A percentile compares a stretch with the other conserved stretches of the same genome.
Evolutionary conservation across 192 early-diverging fungal species (phyloP).

Genomic region (Geranomyces michiganensis): DNA sequence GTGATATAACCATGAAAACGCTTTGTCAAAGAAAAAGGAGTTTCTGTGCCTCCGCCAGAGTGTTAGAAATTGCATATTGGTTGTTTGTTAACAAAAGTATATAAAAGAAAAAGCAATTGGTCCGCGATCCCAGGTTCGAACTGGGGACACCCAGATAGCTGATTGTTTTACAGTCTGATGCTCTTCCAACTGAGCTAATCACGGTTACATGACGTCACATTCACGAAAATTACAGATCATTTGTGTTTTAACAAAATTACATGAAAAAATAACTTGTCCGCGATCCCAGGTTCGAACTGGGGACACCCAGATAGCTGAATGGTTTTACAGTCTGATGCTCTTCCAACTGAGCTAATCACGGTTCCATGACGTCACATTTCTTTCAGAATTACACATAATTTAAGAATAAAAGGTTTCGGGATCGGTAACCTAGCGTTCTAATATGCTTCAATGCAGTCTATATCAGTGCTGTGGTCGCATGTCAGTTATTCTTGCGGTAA

Average conservation of each 20-base stretch:
- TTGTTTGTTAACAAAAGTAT: too few relatives aligned
- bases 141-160: conserved; percentile 15
- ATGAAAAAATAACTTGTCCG: conserved; percentile 3
- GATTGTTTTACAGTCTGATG: conserved; percentile 12
- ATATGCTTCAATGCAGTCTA: too few relatives aligned
- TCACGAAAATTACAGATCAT: too few relatives aligned
- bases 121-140: conserved; percentile 11
- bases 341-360: conserved; percentile 11
- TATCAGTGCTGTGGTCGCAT: too few relatives aligned
- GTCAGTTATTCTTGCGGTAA: too few relatives aligned
- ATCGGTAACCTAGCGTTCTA: too few relatives aligned
- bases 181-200: conserved; percentile 16
- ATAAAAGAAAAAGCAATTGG: conserved; percentile 3
- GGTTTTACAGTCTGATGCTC: conserved; percentile 18
- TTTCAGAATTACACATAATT: not conserved
- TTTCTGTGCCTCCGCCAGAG: too few relatives aligned
- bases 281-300: conserved; percentile 13
- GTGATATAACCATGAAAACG: too few relatives aligned
- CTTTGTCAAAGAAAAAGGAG: too few relatives aligned
- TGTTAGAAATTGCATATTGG: too few relatives aligned
- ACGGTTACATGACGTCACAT: not conserved
- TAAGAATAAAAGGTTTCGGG: too few relatives aligned
- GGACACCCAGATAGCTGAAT: conserved; percentile 7
- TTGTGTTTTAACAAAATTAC: too few relatives aligned
- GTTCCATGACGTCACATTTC: not conserved